phyloP scores from a whole-genome alignment of 768 basidiomycete species.

The Leccinellum albellum region DNA sequence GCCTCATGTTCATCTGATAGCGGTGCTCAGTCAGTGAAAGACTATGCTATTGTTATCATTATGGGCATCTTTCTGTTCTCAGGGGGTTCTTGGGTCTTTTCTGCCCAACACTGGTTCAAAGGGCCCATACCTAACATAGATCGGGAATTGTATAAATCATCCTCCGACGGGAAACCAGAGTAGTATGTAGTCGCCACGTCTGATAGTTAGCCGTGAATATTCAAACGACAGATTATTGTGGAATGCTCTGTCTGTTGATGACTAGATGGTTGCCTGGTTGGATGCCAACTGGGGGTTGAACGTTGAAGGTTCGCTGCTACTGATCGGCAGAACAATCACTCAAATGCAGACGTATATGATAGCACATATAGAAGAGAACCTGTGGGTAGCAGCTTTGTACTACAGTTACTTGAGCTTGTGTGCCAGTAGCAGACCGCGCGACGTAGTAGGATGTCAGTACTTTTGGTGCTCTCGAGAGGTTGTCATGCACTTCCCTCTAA shows the following conservation, averaged over 20 bases:
- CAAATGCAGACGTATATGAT: too few relatives aligned
- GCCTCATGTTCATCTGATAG: background rate
- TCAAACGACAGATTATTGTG: background rate
- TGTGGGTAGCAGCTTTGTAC: too few relatives aligned
- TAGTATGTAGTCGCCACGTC: background rate
- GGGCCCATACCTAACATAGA: slow-evolving; percentile 33
- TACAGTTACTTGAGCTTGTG: background rate
- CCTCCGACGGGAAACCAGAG: slow-evolving; percentile 1
- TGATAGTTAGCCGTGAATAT: background rate
- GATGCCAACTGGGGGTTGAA: too few relatives aligned
- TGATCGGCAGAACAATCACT: too few relatives aligned
- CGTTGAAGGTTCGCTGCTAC: too few relatives aligned
- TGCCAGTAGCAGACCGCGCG: background rate
- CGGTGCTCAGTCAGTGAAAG: background rate
- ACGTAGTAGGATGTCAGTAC: background rate
- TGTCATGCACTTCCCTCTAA: background rate
- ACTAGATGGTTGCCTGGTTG: too few relatives aligned
- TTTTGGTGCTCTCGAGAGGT: background rate
- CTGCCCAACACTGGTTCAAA: slow-evolving; percentile 34
- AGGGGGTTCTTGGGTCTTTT: slow-evolving; percentile 32
- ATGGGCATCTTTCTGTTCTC: slow-evolving; percentile 30
- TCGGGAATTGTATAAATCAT: background rate
- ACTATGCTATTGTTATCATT: slow-evolving; percentile 29
- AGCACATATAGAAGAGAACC: too few relatives aligned
- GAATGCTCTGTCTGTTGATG: background rate